Base-by-base conservation (phyloP, 495 filamentous ascomycete genomes). In the Melanomma pulvis-pyrius region DNA sequence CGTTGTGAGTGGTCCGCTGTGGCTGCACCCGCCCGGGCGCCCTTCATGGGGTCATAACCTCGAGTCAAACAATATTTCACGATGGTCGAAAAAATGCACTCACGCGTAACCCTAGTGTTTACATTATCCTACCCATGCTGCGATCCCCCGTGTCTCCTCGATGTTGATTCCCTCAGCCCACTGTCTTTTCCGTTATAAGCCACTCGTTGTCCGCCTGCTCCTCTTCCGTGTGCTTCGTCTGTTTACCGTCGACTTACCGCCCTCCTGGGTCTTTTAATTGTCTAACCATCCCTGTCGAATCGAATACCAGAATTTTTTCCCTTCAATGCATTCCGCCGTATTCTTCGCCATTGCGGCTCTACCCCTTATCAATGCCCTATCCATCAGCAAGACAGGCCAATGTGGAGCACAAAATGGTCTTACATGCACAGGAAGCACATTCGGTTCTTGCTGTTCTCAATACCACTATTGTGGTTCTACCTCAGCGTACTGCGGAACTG, bases 401-500 rank as follows among this genome's bases (percentile, higher is more conserved):
- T 51, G 48, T 29, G 48, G 48, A 51, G 48, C 48, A 25, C 22
- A 25, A 25, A 5, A 6, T 24, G 48, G 48, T 1, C 48, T 51
- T 26, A 51, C 48, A 2, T 51, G 48, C 48, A 24, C 15, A 29
- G 48, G 48, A 51, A 51, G 48, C 26, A 24, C 21, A 24, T 51
- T 51, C 48, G 48, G 48, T 4, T 25, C 21, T 19, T 51, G 48
- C 26, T 51, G 48, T n/a, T 51, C 48, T 8, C 26, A 25, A 29
- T 4, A 51, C 9, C 2, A 51, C 48, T 51, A 51, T 19, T 51
- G 48, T 29, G 48, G 48, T 12, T 51, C 22, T 5, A 51, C 19
- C 24, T 25, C 48, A 24, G 48, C 48, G 26, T 51, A 51, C 19
- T 51, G 48, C 15, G 48, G 48, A 51, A 51, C 13, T 25, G 48